Conservation (phyloP, 179 eudicot species). For the Silene vulgaris region DNA sequence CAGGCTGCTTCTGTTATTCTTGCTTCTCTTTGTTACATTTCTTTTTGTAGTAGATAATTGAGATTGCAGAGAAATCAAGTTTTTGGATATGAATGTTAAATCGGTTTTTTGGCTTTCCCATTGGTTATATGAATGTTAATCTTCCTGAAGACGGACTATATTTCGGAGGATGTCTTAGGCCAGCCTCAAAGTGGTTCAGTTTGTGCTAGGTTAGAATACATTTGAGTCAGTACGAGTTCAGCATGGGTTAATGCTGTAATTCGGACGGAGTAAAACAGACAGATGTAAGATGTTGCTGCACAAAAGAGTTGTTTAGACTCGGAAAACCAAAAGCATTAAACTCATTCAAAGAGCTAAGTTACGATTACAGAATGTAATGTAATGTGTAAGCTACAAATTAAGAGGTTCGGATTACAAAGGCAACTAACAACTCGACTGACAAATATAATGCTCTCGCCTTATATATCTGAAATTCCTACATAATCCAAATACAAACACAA, state of each 20-base stretch:
- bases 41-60: background rate
- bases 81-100: background rate
- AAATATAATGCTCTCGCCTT: background rate
- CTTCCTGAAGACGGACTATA: background rate
- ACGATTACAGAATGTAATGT: too few species aligned
- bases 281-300: background rate
- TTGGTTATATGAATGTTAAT: background rate
- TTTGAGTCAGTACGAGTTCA: too few species aligned
- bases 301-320: background rate
- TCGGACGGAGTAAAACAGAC: background rate
- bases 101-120: too few species aligned
- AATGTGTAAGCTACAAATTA: background rate
- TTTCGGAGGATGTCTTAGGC: too few species aligned
- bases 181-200: too few species aligned
- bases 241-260: too few species aligned
- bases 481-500: background rate
- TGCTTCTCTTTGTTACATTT: background rate
- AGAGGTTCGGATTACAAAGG: conserved; percentile 5
- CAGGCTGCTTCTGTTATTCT: background rate
- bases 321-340: background rate
- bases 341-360: background rate
- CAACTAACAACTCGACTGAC: conserved; percentile 10
- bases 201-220: too few species aligned
- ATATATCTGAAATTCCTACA: conserved; percentile 11
- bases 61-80: conserved; percentile 15